phyloP scores from a whole-genome alignment of 2,329 filamentous ascomycete genomes.

The Fonsecaea nubica region DNA sequence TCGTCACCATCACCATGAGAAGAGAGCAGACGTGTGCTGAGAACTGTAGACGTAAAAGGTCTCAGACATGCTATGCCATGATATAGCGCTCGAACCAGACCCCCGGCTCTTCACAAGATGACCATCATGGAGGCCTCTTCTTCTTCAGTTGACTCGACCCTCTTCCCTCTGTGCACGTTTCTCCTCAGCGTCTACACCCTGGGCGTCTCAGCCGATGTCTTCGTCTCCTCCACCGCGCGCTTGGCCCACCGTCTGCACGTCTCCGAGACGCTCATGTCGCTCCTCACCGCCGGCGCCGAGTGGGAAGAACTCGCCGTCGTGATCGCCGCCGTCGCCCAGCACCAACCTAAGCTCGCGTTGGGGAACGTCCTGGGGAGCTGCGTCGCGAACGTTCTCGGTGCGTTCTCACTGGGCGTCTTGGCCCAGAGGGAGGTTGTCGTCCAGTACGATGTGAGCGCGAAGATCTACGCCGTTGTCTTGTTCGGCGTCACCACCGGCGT shows the following conservation, averaged over 20 bases:
- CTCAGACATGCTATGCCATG: not conserved
- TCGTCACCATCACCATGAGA: too few species aligned
- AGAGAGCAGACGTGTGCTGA: too few species aligned
- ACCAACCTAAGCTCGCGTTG: constrained; percentile 56
- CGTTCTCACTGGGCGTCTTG: constrained; percentile 59
- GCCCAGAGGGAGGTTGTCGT: constrained; percentile 48
- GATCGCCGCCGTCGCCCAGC: constrained; percentile 55
- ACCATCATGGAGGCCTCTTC: not conserved
- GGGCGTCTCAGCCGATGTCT: constrained; percentile 12
- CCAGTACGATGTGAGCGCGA: constrained; percentile 57
- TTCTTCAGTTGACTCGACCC: constrained; percentile 8
- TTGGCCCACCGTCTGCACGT: constrained; percentile 55
- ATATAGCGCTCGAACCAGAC: not conserved
- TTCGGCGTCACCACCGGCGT: constrained; percentile 53
- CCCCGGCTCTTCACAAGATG: not conserved
- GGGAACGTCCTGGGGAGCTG: constrained; percentile 63
- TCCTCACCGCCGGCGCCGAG: constrained; percentile 62
- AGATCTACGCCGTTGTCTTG: constrained; percentile 55
- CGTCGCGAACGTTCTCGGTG: constrained; percentile 63
- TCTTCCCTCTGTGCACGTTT: constrained; percentile 23
- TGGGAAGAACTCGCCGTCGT: constrained; percentile 64
- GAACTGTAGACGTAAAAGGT: not conserved
- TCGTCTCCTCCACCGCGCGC: constrained; percentile 48
- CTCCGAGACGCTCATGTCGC: constrained; percentile 56
- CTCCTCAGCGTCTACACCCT: constrained; percentile 24